Conservation (phyloP, 2,329 filamentous ascomycete genomes). For the Aspergillus sp. region DNA sequence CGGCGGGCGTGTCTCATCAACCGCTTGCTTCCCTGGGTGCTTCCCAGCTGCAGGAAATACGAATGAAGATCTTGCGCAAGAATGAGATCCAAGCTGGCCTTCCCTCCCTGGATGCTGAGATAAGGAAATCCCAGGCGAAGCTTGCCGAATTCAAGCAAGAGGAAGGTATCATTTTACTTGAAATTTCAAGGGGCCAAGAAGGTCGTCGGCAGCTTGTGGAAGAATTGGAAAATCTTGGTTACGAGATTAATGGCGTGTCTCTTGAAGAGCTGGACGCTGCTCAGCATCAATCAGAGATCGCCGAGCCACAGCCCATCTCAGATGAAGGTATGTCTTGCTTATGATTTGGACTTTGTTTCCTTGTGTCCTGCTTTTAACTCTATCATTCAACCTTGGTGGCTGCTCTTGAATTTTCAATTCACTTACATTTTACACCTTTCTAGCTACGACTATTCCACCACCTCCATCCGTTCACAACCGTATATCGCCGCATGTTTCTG, state of each 20-base stretch:
- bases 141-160: conserved; percentile 29
- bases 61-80: conserved; percentile 38
- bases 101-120: conserved; percentile 42
- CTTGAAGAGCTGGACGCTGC: conserved; percentile 40
- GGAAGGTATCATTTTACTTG: conserved; percentile 37
- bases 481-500: not conserved
- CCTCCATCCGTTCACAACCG: not conserved
- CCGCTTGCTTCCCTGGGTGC: conserved; percentile 16
- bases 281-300: conserved; percentile 15
- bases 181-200: conserved; percentile 43
- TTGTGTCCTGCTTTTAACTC: too few species aligned
- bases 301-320: conserved; percentile 8
- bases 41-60: conserved; percentile 24
- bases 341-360: too few species aligned
- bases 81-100: conserved; percentile 47
- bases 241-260: conserved; percentile 45
- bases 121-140: conserved; percentile 31
- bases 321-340: conserved; percentile 15
- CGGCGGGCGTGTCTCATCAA: conserved; percentile 11
- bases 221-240: conserved; percentile 45
- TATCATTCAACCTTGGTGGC: not conserved
- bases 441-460: not conserved
- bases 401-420: not conserved
- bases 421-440: not conserved
- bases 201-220: conserved; percentile 40